phyloP scores from a whole-genome alignment of 805 yeast species.

The Blastobotrys parvus region DNA sequence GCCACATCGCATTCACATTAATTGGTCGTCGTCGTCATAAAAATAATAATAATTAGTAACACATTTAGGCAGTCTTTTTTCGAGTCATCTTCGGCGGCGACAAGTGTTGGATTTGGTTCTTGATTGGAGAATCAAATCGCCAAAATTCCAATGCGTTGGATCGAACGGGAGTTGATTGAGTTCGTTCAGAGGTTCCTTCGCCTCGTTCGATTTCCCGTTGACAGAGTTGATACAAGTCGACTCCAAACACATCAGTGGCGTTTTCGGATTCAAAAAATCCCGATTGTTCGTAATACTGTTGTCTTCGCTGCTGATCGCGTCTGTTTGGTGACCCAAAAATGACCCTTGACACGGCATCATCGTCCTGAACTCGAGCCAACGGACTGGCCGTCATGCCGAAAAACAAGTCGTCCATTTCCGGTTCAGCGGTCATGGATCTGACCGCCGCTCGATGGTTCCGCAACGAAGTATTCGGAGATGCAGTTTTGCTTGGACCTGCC shows the following conservation, averaged over 20 bases:
- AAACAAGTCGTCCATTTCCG: conserved; percentile 30
- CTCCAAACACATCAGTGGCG: conserved; percentile 16
- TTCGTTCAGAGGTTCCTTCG: background rate
- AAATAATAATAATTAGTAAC: conserved; percentile 4
- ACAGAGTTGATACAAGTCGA: conserved; percentile 43
- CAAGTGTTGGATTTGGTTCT: conserved; percentile 11
- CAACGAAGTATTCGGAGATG: conserved; percentile 21
- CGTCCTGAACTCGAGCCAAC: conserved; percentile 17
- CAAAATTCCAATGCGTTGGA: background rate
- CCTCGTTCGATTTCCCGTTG: conserved; percentile 36
- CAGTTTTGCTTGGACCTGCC: conserved; percentile 1
- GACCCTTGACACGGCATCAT: conserved; percentile 27
- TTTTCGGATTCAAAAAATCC: conserved; percentile 16
- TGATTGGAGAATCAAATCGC: conserved; percentile 18
- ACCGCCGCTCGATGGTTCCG: conserved; percentile 22
- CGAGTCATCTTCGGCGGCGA: conserved; percentile 11
- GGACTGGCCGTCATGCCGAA: conserved; percentile 10
- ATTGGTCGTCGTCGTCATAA: no score
- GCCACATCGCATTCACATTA: no score
- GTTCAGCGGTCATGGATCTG: conserved; percentile 20
- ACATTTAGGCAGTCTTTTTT: conserved; percentile 10
- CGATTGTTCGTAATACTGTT: conserved; percentile 22
- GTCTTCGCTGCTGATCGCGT: conserved; percentile 21
- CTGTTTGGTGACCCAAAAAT: conserved; percentile 32
- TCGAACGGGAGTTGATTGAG: background rate